A percentile compares a stretch with the other conserved stretches of the same genome.
Conservation (phyloP, 352 stramenopile genomes). For the Saprolegnia diclina region DNA sequence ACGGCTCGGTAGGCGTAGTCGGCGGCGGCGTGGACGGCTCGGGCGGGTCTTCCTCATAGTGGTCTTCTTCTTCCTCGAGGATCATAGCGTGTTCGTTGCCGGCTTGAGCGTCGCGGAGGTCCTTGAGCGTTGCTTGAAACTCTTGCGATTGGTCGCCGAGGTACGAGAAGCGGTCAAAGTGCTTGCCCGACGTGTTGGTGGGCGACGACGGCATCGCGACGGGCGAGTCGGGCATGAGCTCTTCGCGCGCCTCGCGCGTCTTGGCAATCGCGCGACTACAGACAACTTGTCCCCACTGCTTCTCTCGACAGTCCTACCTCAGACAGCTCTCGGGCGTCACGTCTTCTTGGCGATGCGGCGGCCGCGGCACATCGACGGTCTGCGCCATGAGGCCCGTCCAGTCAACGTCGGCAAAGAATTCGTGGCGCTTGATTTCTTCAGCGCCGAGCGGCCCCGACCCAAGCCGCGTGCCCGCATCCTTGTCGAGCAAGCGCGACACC, state of each 20-base stretch:
- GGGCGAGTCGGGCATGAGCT: conserved; percentile 65
- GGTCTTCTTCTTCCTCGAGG: conserved; percentile 15
- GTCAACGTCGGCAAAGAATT: conserved; percentile 67
- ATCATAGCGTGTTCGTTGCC: conserved; percentile 4
- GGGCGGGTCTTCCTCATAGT: neutral
- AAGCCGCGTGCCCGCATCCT: conserved; percentile 46
- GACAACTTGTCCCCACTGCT: neutral
- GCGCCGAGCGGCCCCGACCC: conserved; percentile 52
- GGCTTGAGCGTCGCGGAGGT: neutral
- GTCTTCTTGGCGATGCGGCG: conserved; percentile 65
- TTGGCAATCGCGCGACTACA: conserved; percentile 48
- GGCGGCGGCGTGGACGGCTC: neutral
- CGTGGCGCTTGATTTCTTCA: conserved; percentile 65
- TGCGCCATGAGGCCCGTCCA: conserved; percentile 52
- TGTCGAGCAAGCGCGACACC: conserved; percentile 47
- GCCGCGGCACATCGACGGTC: conserved; percentile 57
- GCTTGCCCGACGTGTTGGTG: conserved; percentile 46
- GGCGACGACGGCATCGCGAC: conserved; percentile 59
- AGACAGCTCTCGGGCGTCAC: conserved; percentile 64
- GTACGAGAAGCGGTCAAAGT: conserved; percentile 74
- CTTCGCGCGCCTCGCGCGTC: conserved; percentile 60
- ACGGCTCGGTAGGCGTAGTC: neutral
- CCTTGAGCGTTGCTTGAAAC: neutral
- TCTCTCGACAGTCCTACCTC: conserved; percentile 17
- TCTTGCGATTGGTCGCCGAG: conserved; percentile 30